A percentile compares a stretch with the other conserved stretches of the same genome.
Evolutionary conservation across 176 grass and related monocot species (phyloP).

Genomic region (Sorghum bicolor): Sorghum_bicolor_NCBIv3 NC_012871.2:66563501-66564000

Average conservation of each 20-base stretch:
- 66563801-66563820: background rate
- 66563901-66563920: no score
- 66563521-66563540: background rate
- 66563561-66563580: no score
- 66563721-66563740: background rate
- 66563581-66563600: no score
- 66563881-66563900: background rate
- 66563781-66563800: background rate
- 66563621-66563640: background rate
- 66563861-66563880: background rate
- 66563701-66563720: background rate
- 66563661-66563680: background rate
- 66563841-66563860: no score
- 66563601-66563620: no score
- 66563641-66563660: background rate
- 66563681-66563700: background rate
- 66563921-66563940: no score
- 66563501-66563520: background rate
- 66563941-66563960: no score
- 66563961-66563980: background rate
- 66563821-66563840: background rate
- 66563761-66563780: background rate
- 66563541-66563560: background rate
- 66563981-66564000: background rate
- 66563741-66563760: background rate